Conservation (phyloP, 352 stramenopile species). For the Globisporangium perplexum region DNA sequence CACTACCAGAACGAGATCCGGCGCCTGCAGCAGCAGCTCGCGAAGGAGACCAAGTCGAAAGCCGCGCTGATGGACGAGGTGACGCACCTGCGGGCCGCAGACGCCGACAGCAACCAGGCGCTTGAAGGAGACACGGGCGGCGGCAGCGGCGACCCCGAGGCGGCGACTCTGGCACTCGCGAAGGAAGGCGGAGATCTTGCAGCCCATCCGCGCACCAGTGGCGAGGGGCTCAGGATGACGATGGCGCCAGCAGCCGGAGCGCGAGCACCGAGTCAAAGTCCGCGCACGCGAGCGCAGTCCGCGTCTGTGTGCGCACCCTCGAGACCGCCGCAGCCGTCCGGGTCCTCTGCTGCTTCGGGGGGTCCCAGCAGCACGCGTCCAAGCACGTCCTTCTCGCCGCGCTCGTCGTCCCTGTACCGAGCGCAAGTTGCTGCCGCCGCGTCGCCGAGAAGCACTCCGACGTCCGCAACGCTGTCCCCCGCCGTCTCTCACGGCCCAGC, state of each 20-base stretch:
- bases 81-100: slow-evolving; percentile 15
- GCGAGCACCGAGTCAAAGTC: slow-evolving; percentile 14
- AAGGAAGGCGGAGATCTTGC: background rate
- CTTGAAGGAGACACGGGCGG: background rate
- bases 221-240: background rate
- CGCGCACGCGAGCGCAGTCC: slow-evolving; percentile 21
- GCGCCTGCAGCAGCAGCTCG: slow-evolving; percentile 54
- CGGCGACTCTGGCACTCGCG: too few species aligned
- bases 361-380: slow-evolving; percentile 17
- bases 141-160: background rate
- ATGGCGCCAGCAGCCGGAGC: background rate
- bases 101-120: slow-evolving; percentile 3
- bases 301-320: slow-evolving; percentile 23
- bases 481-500: background rate
- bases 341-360: background rate
- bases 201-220: background rate
- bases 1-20: slow-evolving; percentile 71
- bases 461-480: background rate
- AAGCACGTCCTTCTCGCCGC: slow-evolving; percentile 40
- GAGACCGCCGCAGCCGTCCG: slow-evolving; percentile 4
- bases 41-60: slow-evolving; percentile 43
- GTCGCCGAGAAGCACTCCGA: slow-evolving; percentile 10
- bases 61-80: slow-evolving; percentile 39
- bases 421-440: background rate
- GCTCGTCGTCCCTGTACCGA: slow-evolving; percentile 18